Evolutionary conservation across 2,329 filamentous ascomycete genomes (phyloP).

Genomic region (Alternaria hordeiaustralica): DNA sequence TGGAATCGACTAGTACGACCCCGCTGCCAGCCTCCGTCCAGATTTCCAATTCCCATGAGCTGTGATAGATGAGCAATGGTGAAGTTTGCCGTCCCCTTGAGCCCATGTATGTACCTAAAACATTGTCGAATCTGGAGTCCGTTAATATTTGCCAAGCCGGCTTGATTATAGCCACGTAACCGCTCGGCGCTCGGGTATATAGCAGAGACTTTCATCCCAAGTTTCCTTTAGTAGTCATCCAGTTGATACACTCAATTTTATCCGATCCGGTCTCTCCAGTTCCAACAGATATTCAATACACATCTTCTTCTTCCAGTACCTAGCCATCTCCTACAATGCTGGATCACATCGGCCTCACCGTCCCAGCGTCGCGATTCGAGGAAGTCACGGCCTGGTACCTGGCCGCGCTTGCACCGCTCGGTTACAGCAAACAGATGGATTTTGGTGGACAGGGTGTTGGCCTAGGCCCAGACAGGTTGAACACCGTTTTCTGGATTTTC

Average conservation of each 20-base stretch:
- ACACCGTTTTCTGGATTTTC: constrained; percentile 25
- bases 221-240: not conserved
- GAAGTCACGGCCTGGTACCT: constrained; percentile 31
- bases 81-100: not conserved
- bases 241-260: not conserved
- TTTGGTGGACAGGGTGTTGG: constrained; percentile 21
- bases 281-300: not conserved
- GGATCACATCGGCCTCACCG: constrained; percentile 14
- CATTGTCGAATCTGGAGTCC: not conserved
- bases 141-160: not conserved
- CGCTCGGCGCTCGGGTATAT: not conserved
- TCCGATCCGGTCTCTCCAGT: not conserved
- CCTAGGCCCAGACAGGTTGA: constrained; percentile 18
- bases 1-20: not conserved
- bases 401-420: constrained; percentile 34
- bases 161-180: not conserved
- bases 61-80: not conserved
- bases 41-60: not conserved
- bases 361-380: constrained; percentile 23
- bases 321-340: not conserved
- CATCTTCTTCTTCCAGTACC: not conserved
- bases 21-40: not conserved
- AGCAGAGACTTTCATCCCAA: not conserved
- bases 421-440: constrained; percentile 32
- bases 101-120: not conserved